Percentiles rank a stretch among this genome's conserved stretches.
phyloP scores from a whole-genome alignment of 306 rosid species.

The Acacia melanoxylon region DNA sequence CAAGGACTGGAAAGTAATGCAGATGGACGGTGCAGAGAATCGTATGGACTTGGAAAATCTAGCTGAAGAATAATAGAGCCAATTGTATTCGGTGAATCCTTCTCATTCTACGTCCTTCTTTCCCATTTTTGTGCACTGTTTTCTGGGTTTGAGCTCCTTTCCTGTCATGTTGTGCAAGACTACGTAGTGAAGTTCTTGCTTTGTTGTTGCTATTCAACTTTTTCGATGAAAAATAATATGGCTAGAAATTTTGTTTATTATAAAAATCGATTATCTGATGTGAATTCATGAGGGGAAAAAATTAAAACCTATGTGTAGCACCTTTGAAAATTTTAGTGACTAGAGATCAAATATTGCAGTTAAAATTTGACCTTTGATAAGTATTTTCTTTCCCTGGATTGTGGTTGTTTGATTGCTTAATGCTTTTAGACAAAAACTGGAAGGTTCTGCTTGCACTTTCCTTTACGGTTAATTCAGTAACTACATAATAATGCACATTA shows the following conservation, averaged over 20 bases:
- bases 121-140: not conserved
- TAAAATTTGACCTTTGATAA: not conserved
- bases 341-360: not conserved
- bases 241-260: not conserved
- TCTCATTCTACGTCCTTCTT: not conserved
- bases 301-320: not conserved
- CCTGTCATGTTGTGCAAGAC: not conserved
- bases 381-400: not conserved
- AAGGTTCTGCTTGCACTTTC: not conserved
- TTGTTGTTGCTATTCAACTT: not conserved
- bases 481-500: no score
- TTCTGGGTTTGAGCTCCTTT: not conserved
- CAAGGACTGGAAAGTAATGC: not conserved
- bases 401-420: not conserved
- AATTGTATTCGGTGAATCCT: not conserved
- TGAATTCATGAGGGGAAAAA: not conserved
- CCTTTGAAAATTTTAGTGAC: not conserved
- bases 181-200: not conserved
- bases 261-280: not conserved
- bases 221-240: not conserved
- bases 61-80: constrained; percentile 16
- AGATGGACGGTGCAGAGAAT: not conserved
- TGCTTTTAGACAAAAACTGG: not conserved
- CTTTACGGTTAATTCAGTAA: no score
- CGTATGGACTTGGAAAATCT: not conserved